Percentiles rank a stretch among this genome's conserved stretches.
Conservation (phyloP, 805 yeast genomes). For the Clavispora vitiphila region DNA sequence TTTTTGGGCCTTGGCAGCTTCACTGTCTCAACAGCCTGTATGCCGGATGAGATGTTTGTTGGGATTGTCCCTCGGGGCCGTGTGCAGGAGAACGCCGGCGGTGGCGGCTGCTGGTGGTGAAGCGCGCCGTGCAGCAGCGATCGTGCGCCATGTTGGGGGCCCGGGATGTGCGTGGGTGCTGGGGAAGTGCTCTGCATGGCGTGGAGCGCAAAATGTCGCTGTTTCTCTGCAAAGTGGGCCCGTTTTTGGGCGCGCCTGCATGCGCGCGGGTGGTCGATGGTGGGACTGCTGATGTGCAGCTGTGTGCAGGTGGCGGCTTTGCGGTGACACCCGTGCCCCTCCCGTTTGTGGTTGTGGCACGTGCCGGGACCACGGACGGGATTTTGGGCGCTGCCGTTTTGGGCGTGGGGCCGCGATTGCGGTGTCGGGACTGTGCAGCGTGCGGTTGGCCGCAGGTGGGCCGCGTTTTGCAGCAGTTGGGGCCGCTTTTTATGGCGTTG, state of each 20-base stretch:
- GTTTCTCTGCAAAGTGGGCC: not conserved
- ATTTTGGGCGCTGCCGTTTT: no score
- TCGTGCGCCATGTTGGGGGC: not conserved
- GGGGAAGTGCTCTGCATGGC: no score
- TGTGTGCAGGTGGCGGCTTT: not conserved
- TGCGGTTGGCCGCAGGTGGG: no score
- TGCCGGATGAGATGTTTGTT: constrained; percentile 18
- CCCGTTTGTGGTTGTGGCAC: no score
- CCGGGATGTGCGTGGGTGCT: not conserved
- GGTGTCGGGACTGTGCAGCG: no score
- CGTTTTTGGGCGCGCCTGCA: constrained; percentile 1
- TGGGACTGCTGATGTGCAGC: not conserved
- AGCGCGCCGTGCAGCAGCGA: not conserved
- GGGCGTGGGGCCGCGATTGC: no score
- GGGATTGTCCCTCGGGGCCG: constrained; percentile 9
- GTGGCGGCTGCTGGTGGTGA: not conserved
- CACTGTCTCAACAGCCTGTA: constrained; percentile 17
- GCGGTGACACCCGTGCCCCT: no score
- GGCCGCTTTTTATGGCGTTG: no score
- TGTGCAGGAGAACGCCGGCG: not conserved
- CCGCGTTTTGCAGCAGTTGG: no score
- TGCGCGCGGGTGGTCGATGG: not conserved
- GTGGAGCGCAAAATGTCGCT: not conserved
- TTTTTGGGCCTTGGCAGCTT: constrained; percentile 15
- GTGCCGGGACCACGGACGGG: no score